Base-by-base conservation (phyloP, 345 rosid species). In the Populus alba region DNA sequence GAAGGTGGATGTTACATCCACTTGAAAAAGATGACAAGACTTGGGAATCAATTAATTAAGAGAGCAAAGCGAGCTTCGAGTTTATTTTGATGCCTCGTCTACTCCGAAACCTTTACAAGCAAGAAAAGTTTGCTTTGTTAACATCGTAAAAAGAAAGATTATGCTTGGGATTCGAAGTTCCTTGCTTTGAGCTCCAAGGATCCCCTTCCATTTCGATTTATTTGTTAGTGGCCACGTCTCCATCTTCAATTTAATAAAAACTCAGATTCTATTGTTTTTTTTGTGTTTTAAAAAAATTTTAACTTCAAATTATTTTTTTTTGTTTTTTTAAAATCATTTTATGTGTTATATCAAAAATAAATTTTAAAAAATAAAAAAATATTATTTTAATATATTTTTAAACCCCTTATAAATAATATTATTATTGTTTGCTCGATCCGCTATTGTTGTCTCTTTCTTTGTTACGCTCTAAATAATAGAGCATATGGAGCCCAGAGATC, bases 401-500 rank as follows among this genome's bases (percentile, higher is more conserved):
- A 33, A 33, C 37, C 4, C 5, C 0, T 5, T 1, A 33, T 33
- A 4, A 31, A 0, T 31, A 31, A 2, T 33, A 33, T 4, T 4
- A 33, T 9, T 15, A 7, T 51, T 65, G 12, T 45, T 13, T 69
- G 39, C 29, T 37, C 4, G 20, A 75, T 5, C 25, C 43, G 25
- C 31, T 22, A 43, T 13, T 39, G 5, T 57, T n/a, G 35, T 33
- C 25, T 23, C 12, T 35, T 55, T 53, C 11, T 25, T 11, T 0
- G 53, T 35, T 43, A 76, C 68, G 73, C 53, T 57, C 45, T 59
- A 62, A 38, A n/a, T 25, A 75, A 75, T 38, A 11, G 51, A 49
- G 70, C 5, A 41, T 47, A 77, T 84, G 87, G 87, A 87, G 81
- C 82, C 86, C 82, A 66, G 65, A 79, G 79, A 85, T 66, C 71